Evolutionary conservation across 73 alveolate species (phyloP).

Genomic region (Blepharisma stoltei): DNA sequence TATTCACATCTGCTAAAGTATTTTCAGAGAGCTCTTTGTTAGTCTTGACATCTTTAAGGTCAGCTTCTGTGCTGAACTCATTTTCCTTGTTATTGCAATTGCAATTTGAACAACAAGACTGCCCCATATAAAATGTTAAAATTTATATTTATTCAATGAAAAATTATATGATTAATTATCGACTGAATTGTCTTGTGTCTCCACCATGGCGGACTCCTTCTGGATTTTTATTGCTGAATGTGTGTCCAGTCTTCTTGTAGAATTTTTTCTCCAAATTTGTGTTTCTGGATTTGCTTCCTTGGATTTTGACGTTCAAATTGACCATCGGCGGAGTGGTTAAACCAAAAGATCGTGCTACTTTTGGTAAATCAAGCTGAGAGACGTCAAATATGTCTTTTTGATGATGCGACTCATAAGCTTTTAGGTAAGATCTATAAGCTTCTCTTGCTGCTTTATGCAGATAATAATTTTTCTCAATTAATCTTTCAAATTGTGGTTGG

Average conservation of each 20-base stretch:
- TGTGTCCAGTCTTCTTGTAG: neutral
- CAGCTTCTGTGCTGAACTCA: too few relatives aligned
- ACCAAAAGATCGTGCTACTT: conserved; percentile 90
- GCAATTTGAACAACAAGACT: too few relatives aligned
- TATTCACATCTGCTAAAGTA: too few relatives aligned
- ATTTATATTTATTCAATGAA: too few relatives aligned
- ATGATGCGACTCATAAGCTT: conserved; percentile 86
- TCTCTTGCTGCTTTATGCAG: conserved; percentile 94
- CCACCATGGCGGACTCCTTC: neutral
- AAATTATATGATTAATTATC: neutral
- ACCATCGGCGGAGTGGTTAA: conserved; percentile 93
- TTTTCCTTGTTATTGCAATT: too few relatives aligned
- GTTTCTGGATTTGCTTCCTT: conserved; percentile 8
- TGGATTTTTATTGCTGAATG: neutral
- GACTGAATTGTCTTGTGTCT: neutral
- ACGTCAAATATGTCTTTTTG: conserved; percentile 94
- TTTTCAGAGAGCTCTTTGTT: too few relatives aligned
- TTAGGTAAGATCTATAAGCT: conserved; percentile 88
- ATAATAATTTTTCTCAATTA: conserved; percentile 95
- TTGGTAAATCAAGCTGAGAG: conserved; percentile 88
- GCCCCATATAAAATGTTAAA: too few relatives aligned
- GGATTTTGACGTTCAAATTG: conserved; percentile 14
- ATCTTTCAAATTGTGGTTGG: conserved; percentile 85
- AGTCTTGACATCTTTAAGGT: too few relatives aligned
- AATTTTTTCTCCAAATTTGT: neutral